Base-by-base conservation (phyloP, 192 early-diverging fungal genomes). In the Coemansia sp. region DNA sequence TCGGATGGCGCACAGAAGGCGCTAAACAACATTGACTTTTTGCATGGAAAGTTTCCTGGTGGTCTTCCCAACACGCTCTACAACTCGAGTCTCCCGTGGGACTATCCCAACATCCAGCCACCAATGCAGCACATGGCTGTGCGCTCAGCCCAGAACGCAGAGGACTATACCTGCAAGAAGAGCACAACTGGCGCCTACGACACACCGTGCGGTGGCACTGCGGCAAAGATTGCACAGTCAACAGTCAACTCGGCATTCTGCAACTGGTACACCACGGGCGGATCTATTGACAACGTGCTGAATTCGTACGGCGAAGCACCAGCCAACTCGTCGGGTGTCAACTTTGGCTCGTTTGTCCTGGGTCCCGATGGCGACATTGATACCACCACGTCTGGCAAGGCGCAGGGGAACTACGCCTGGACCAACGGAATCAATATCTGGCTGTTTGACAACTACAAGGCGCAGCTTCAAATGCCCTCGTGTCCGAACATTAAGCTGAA, bases 251-350 rank as follows among this genome's bases (percentile, higher is more conserved):
- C 80, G 5, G 84, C 87, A 13, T 89, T 89, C 50, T 92, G 91
- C 68, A 84, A 85, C 61, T 92, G 91, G 91, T 87, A 87, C 47
- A 68, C 74, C 4, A 90, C 89, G 6, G 91, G 91, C 21, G 91
- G 91, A 15, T 61, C 68, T 12, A 72, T 90, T 23, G 70, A 78
- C 8, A 77, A 74, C 45, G 62, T 86, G 52, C 75, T 87, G 2
- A 71, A 79, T 21, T 32, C 65, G 42, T 75, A 75, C 38, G 62
- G 57, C 21, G 9, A 37, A 15, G 58, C 59, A 0, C n/a, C 40
- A 4, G 44, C 40, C 11, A 50, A 40, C 19, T 61, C 62, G 6
- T 48, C 69, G 1, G 73, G 73, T 13, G 39, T 37, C 40, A 75
- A 58, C 63, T 70, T 74, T 67, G 77, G 69, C 16, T 64, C 72